Base-by-base conservation (phyloP, 2,329 filamentous ascomycete genomes). In the Clarireedia sp. region DNA sequence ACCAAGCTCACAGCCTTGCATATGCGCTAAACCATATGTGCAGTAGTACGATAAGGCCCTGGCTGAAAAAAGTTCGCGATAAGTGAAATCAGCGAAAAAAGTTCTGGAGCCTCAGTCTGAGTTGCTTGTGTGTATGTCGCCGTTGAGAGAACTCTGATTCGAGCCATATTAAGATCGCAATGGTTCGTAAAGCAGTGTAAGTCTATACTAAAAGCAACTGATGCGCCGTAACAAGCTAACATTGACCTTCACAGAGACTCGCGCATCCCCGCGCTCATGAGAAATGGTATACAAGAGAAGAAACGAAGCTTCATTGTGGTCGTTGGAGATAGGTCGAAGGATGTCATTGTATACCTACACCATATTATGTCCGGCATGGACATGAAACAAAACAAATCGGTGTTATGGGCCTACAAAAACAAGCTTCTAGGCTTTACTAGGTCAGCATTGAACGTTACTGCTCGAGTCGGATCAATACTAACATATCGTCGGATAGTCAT, bases 351-450 rank as follows among this genome's bases (percentile, higher is more conserved):
- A 63, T 85, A 96, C 69, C 79, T 91, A 57, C 91, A 97, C 74
- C 90, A 94, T 68, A 95, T 99, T 68, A 88, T 96, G 78, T 87
- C 91, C 50, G 87, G 83, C 64, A 85, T 88, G 69, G 89, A 96
- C 69, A 82, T 96, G 62, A 95, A 95, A 74, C 84, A 95, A 71
- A 95, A 94, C 75, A 97, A 97, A 72, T 94, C 89, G 12, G 90
- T 99, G 3, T 77, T 99, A 10, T 99, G 94, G 94, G 92, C 94
- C 19, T 99, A 99, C 77, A 97, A 97, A 79, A 95, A 95, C 71
- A 94, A 99, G 72, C 80, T 99, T 10, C 77, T 99, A 33, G 91
- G 90, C 49, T 97, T 97, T 70, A 95, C 90, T 33, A 90, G 80
- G 80, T 81, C 64, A 51, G 64, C 46, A 41, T 48, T n/a, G 23